Evolutionary conservation across 2,329 filamentous ascomycete genomes (phyloP), one percentile per base, ranked within the genome.

Genomic region (Cryphonectria radicalis): DNA sequence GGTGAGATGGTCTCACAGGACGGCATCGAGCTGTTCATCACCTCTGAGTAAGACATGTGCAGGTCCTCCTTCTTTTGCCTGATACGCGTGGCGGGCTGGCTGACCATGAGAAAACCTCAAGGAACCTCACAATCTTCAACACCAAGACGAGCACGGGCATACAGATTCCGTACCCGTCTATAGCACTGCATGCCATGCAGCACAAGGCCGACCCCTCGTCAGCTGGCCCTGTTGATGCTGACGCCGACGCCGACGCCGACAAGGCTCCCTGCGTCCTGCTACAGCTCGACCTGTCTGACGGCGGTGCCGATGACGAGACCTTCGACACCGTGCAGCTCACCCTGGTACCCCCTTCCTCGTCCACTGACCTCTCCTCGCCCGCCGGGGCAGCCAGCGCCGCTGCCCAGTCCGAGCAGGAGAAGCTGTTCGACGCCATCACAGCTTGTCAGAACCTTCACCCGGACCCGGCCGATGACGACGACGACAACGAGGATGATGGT

Each of bases 361-460:
- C 72, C 28, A 62, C 67, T 17, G 55, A 73, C 17, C 71, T 71
- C 1, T 66, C 78, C 6, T 69, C 70, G 35, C 50, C 77, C 19
- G 72, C 75, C 10, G 72, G 73, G n/a, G 72, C 73, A 50, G 46
- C 17, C 17, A 66, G 46, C 71, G 55, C 74, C 74, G 72, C 77
- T 22, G 68, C 76, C n/a, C 76, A 75, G 68, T 78, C 76, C 1
- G 78, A 80, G 67, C 77, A 79, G 0, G 81, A 83, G 28, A 83
- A 85, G 68, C 84, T 93, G 43, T 95, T 90, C 81, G 86, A 88
- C 25, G 92, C 93, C 53, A 89, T 95, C 73, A 90, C 92, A 1
- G 87, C 86, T 32, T 95, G 93, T 81, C 92, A 92, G 4, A 91
- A 95, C 76, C 82, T 95, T 19, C 90, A 95, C 77, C 92, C 92